Evolutionary conservation across 108 stramenopile genomes (phyloP).

Genomic region (Schizochytrium sp.): DNA sequence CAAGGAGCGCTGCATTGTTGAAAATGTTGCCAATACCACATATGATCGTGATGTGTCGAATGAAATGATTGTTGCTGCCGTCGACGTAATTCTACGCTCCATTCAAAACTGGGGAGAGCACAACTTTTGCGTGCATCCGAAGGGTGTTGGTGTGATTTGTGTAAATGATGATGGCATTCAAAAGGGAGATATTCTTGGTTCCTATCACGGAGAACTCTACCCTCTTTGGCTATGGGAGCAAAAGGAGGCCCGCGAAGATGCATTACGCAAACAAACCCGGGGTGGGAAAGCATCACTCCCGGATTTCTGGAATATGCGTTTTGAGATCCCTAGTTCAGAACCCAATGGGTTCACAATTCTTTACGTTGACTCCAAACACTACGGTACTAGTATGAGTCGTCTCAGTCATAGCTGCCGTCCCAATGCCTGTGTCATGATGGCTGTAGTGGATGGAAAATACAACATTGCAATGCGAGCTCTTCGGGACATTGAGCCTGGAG

Average conservation of each 20-base stretch:
- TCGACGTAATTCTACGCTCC: slow-evolving; percentile 20
- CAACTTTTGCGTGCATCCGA: slow-evolving; percentile 59
- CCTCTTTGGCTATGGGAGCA: slow-evolving; percentile 73
- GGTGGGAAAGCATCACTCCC: slow-evolving; percentile 26
- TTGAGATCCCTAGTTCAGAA: slow-evolving; percentile 91
- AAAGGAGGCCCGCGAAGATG: slow-evolving; percentile 84
- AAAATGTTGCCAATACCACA: background rate
- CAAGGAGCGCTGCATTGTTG: slow-evolving; percentile 51
- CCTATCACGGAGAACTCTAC: slow-evolving; percentile 50
- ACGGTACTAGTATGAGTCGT: slow-evolving; percentile 89
- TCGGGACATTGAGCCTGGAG: slow-evolving; percentile 85
- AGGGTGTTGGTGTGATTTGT: slow-evolving; percentile 32
- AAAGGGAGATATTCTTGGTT: slow-evolving; percentile 52
- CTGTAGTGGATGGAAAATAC: slow-evolving; percentile 77
- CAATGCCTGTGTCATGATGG: slow-evolving; percentile 88
- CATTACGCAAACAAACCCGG: slow-evolving; percentile 59
- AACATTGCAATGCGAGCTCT: slow-evolving; percentile 90
- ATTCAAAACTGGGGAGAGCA: slow-evolving; percentile 26
- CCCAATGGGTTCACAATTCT: slow-evolving; percentile 75
- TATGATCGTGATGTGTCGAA: background rate
- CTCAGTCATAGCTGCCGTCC: slow-evolving; percentile 97
- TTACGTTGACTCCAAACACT: slow-evolving; percentile 89
- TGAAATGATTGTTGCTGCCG: slow-evolving; percentile 19
- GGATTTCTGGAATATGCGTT: slow-evolving; percentile 81
- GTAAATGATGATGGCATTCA: background rate